Percentiles rank a stretch among this genome's conserved stretches.
Conservation (phyloP, 1,139 yeast genomes). For the Lodderomyces pseudojiufengensis region DNA sequence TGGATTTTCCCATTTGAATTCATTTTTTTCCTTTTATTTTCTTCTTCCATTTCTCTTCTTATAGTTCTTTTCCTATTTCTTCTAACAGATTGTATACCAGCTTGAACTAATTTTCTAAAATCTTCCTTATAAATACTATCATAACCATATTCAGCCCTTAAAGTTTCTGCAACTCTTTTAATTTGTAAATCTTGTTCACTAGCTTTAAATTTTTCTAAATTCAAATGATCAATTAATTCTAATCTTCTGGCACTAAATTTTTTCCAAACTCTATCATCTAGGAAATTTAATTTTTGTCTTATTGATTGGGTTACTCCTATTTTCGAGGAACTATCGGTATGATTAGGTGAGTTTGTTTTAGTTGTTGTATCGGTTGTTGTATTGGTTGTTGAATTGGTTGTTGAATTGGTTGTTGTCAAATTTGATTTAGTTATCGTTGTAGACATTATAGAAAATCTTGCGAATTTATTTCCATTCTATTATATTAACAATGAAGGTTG, state of each 20-base stretch:
- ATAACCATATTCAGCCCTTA: slow-evolving; percentile 75
- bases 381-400: not conserved
- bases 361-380: slow-evolving; percentile 1
- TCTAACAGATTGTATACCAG: slow-evolving; percentile 74
- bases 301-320: slow-evolving; percentile 77
- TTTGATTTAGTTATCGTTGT: too few relatives aligned
- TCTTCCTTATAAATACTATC: slow-evolving; percentile 56
- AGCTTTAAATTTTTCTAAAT: slow-evolving; percentile 76
- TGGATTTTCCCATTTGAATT: not conserved
- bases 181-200: slow-evolving; percentile 88
- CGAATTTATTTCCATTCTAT: too few relatives aligned
- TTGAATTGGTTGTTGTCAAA: not conserved
- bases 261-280: slow-evolving; percentile 83
- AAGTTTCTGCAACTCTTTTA: slow-evolving; percentile 66
- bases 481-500: too few relatives aligned
- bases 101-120: slow-evolving; percentile 85
- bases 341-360: too few relatives aligned
- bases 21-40: slow-evolving; percentile 1
- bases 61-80: slow-evolving; percentile 43
- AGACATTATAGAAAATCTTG: too few relatives aligned
- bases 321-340: slow-evolving; percentile 7
- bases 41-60: slow-evolving; percentile 18
- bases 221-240: slow-evolving; percentile 80
- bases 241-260: slow-evolving; percentile 82
- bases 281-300: slow-evolving; percentile 67